A percentile compares a stretch with the other conserved stretches of the same genome.
phyloP scores from a whole-genome alignment of 805 yeast genomes.

The Candida parachauliodes region DNA sequence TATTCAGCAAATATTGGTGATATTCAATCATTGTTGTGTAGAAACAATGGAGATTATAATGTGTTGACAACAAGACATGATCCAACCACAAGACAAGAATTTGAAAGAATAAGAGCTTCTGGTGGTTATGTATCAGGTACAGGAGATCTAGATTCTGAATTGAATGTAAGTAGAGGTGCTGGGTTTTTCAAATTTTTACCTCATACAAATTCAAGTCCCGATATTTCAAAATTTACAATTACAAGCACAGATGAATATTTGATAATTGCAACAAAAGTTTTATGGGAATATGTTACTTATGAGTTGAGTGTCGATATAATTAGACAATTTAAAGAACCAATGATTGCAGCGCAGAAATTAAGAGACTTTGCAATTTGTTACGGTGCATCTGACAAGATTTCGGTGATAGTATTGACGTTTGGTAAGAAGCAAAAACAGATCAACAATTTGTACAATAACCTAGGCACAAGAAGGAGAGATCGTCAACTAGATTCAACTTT shows the following conservation, averaged over 20 bases:
- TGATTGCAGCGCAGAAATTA: constrained; percentile 86
- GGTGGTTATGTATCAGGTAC: constrained; percentile 89
- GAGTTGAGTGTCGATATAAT: constrained; percentile 90
- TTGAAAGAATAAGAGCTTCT: constrained; percentile 81
- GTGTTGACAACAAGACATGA: constrained; percentile 75
- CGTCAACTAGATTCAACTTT: constrained; percentile 60
- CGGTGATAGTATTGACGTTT: constrained; percentile 75
- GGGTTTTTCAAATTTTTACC: constrained; percentile 87
- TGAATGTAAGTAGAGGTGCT: constrained; percentile 84
- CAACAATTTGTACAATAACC: constrained; percentile 32
- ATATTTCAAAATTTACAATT: constrained; percentile 57
- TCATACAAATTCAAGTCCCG: constrained; percentile 86
- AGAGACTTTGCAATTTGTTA: constrained; percentile 93
- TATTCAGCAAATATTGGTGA: constrained; percentile 92
- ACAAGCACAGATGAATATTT: constrained; percentile 76
- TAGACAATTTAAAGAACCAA: constrained; percentile 78
- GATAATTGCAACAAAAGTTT: constrained; percentile 74
- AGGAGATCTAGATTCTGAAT: constrained; percentile 79
- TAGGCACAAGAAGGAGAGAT: constrained; percentile 44
- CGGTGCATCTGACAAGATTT: constrained; percentile 75
- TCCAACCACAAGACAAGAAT: constrained; percentile 73
- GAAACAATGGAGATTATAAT: constrained; percentile 76
- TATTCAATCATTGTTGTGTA: constrained; percentile 73
- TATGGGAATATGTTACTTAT: constrained; percentile 82
- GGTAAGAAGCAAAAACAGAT: constrained; percentile 45